Evolutionary conservation across 805 yeast genomes (phyloP), one percentile per base, ranked within the genome.

Genomic region (Clavispora vitiphila): DNA sequence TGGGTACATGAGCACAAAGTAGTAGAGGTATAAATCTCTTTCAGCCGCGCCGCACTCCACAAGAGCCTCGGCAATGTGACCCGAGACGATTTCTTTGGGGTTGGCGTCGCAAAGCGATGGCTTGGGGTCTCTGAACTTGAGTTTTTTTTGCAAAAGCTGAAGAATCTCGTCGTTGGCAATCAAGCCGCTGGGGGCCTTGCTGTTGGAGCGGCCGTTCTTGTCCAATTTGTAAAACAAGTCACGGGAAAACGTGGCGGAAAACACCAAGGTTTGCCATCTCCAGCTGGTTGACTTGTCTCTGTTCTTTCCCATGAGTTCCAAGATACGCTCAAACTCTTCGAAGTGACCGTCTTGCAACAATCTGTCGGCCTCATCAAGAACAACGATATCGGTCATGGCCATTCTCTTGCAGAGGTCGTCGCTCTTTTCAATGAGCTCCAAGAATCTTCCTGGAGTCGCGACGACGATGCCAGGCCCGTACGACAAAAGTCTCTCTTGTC

Each of bases 351-450:
- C 96, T 62, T 91, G 96, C 39, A 93, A 71, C 48, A 93, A 67
- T 61, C 99, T 74, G 69, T 93, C 99, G 10, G 99, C 99, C 62
- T 93, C 99, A 70, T 93, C 99, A 24, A 91, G 69, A 1, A 90
- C 96, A 2, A 77, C 41, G 8, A 71, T 65, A 42, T 75, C 80
- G 4, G 77, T 67, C 11, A 68, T 57, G 10, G 79, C 71, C 39
- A 76, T 49, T 44, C 73, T 56, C 19, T 55, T 57, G 3, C 68
- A 62, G 12, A 71, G 45, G 29, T 69, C 75, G 43, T 77, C 71
- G 35, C 71, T 74, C 48, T 80, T 82, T 60, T 86, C 87, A 15
- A 84, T 48, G n/a, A 85, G 61, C 58, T 93, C 98, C 38, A 88
- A 71, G 58, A 86, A 80, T 49, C 99, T 78, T 27, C 99, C 99